Base-by-base conservation (phyloP, 441 rosid species). In the Daphne laureola region DNA sequence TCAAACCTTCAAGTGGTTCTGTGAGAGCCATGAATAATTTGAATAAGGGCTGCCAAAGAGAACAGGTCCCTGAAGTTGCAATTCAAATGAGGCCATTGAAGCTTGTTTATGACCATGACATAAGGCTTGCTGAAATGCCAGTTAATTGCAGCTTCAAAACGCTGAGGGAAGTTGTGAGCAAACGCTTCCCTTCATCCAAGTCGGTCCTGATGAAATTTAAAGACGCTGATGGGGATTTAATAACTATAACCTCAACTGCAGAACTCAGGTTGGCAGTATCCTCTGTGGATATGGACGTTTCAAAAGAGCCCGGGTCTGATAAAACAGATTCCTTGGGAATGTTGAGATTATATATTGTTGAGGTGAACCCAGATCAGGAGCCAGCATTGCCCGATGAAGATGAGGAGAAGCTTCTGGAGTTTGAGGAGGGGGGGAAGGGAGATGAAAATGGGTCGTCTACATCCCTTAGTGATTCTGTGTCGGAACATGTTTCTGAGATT, bases 161-260 rank as follows among this genome's bases (percentile, higher is more conserved):
- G 12, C 47, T 92, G 55, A 79, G 98, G 59, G 98, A 92, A 60
- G 82, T 77, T 42, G 87, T 90, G 63, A 67, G 81, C 63, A 73
- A 67, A 58, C 86, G 92, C 8, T 92, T 82, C 54, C 94, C 94
- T 3, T 79, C 96, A 16, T 88, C 95, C 0, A 86, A 84, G 74
- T 71, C 96, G 2, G 85, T 86, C 23, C 72, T 92, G 82, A 72
- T 87, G 25, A 85, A 90, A 74, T 87, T 80, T 50, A 90, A 79
- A 65, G 98, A 90, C 57, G 81, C 43, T 62, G 98, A 86, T 55
- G 98, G 96, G 23, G 98, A 92, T 72, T 82, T 92, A 76, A 89
- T 92, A 49, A 92, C 98, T 23, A 65, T 88, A 17, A 92, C 96
- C 1, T 79, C 73, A 43, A 82, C 91, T 0, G 64, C 77, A 2